A percentile compares a stretch with the other conserved stretches of the same genome.
Evolutionary conservation across 768 basidiomycete species (phyloP).

Genomic region (Kwoniella botswanensis): DNA sequence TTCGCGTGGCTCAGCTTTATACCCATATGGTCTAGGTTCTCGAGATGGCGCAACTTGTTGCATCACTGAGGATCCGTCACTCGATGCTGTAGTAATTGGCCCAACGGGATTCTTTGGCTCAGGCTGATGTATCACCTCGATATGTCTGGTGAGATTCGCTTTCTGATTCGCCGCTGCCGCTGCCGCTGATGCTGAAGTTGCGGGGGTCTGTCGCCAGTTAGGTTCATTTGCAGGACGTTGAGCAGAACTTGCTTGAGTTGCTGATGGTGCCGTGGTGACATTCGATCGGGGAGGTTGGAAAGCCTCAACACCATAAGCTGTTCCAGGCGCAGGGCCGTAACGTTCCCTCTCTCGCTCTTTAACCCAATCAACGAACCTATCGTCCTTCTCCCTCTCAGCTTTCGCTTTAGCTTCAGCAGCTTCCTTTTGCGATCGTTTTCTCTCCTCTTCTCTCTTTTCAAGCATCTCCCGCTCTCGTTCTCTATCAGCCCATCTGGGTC

Average conservation of each 20-base stretch:
- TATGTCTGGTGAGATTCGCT: constrained; percentile 25
- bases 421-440: constrained; percentile 19
- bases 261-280: neutral
- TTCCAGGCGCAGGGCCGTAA: neutral
- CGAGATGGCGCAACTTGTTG: constrained; percentile 48
- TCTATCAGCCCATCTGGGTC: constrained; percentile 16
- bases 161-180: neutral
- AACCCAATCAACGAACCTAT: constrained; percentile 10
- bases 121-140: constrained; percentile 46
- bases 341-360: constrained; percentile 24
- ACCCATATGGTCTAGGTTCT: constrained; percentile 50
- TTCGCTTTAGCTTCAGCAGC: constrained; percentile 15
- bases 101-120: neutral
- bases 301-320: constrained; percentile 18
- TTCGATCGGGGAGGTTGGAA: constrained; percentile 19
- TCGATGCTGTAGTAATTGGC: neutral
- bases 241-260: neutral
- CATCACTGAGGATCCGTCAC: constrained; percentile 29
- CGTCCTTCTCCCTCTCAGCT: constrained; percentile 29
- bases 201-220: neutral
- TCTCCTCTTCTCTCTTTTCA: constrained; percentile 3
- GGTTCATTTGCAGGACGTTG: constrained; percentile 9
- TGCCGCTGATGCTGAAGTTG: neutral
- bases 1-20: constrained; percentile 42
- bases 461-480: constrained; percentile 12